Evolutionary conservation across 345 rosid species (phyloP).

Genomic region (Linum trigynum): DNA sequence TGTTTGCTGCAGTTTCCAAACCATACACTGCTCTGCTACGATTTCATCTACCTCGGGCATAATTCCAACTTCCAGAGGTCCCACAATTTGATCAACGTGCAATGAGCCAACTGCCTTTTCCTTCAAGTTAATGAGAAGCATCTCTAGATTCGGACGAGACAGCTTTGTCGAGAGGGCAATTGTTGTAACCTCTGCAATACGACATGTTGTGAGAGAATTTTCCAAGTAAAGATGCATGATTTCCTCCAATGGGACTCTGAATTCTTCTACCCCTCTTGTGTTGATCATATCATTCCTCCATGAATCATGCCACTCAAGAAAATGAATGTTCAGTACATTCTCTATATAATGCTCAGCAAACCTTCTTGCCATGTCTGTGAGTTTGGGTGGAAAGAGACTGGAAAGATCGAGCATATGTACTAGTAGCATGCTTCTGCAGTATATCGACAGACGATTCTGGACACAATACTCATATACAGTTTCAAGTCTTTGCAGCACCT

Average conservation of each 20-base stretch:
- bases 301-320: neutral
- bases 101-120: neutral
- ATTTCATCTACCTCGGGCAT: too few relatives aligned
- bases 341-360: neutral
- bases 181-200: neutral
- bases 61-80: too few relatives aligned
- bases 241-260: neutral
- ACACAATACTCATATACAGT: neutral
- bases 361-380: neutral
- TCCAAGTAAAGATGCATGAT: neutral
- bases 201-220: neutral
- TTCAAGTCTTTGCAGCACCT: neutral
- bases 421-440: neutral
- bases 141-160: neutral
- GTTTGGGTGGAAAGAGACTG: neutral
- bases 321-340: neutral
- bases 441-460: neutral
- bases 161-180: neutral
- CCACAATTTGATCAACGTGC: too few relatives aligned
- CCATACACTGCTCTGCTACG: too few relatives aligned
- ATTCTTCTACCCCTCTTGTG: neutral
- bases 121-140: neutral
- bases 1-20: neutral
- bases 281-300: neutral
- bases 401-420: neutral